Evolutionary conservation across 2,329 filamentous ascomycete genomes (phyloP).

Genomic region (Cercospora beticola): DNA sequence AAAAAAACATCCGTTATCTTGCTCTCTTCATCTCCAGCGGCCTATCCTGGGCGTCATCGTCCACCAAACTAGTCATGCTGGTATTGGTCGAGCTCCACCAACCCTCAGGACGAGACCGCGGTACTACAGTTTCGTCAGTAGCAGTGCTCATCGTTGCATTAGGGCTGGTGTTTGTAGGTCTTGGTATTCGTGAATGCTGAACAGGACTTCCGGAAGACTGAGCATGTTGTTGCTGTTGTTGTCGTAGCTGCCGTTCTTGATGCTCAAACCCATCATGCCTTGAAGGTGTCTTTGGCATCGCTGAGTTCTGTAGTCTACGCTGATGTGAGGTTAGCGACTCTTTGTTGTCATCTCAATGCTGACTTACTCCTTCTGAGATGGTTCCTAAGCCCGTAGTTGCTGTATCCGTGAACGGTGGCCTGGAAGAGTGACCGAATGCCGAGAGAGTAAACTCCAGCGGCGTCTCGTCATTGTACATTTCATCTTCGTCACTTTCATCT

Average conservation of each 20-base stretch:
- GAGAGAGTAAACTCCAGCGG: slow-evolving; percentile 19
- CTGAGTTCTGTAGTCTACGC: slow-evolving; percentile 17
- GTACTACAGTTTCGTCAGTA: slow-evolving; percentile 25
- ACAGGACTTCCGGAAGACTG: slow-evolving; percentile 4
- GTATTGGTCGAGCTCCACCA: slow-evolving; percentile 29
- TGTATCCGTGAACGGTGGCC: slow-evolving; percentile 10
- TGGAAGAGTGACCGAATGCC: slow-evolving; percentile 24
- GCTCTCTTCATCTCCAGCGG: slow-evolving; percentile 2
- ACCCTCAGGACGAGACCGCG: slow-evolving; percentile 23
- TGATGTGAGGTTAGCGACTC: slow-evolving; percentile 26
- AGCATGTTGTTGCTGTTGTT: slow-evolving; percentile 9
- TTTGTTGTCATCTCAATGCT: slow-evolving; percentile 4
- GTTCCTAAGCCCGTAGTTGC: slow-evolving; percentile 18
- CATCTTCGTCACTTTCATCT: slow-evolving; percentile 34
- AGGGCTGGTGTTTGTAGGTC: slow-evolving; percentile 6
- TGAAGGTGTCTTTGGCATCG: background rate
- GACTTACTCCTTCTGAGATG: slow-evolving; percentile 15
- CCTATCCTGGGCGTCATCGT: background rate
- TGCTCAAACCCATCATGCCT: background rate
- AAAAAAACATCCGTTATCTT: background rate
- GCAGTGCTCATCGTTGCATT: slow-evolving; percentile 10
- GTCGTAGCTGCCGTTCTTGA: slow-evolving; percentile 2
- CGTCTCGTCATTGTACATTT: slow-evolving; percentile 24
- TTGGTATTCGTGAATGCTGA: background rate
- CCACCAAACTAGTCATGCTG: slow-evolving; percentile 19